A percentile compares a stretch with the other conserved stretches of the same genome.
phyloP scores from a whole-genome alignment of 306 rosid genomes.

The Sindora glabra region DNA sequence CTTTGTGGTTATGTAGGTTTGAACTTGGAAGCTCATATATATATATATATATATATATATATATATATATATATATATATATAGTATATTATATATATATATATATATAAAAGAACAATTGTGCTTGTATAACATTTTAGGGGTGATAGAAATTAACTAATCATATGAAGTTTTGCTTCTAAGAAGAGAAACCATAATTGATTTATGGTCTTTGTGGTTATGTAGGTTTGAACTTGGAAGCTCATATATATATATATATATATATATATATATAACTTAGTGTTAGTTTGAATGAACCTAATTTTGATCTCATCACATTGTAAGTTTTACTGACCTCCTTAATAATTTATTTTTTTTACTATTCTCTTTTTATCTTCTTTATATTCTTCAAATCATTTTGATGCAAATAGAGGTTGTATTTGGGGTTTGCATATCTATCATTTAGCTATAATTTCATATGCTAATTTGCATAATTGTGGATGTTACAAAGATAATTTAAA shows the following conservation, averaged over 20 bases:
- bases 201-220: constrained; percentile 11
- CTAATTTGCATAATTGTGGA: constrained; percentile 14
- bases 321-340: constrained; percentile 16
- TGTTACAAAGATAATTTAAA: constrained; percentile 8
- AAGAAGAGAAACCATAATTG: constrained; percentile 37
- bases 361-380: no score
- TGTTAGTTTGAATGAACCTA: no score
- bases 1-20: constrained; percentile 7
- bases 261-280: no score
- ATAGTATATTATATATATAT: no score
- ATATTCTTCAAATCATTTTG: no score
- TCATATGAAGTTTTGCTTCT: constrained; percentile 25
- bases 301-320: constrained; percentile 3
- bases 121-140: no score
- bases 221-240: background rate
- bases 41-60: no score
- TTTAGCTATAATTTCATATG: constrained; percentile 4
- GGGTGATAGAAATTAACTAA: no score
- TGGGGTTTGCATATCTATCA: background rate
- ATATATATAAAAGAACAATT: no score
- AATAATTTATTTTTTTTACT: no score
- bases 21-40: constrained; percentile 13
- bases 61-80: no score
- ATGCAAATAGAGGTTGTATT: no score
- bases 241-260: constrained; percentile 18